Percentiles rank a stretch among this genome's conserved stretches.
phyloP scores from a whole-genome alignment of 2,329 filamentous ascomycete genomes.

The Helminthosporium solani region DNA sequence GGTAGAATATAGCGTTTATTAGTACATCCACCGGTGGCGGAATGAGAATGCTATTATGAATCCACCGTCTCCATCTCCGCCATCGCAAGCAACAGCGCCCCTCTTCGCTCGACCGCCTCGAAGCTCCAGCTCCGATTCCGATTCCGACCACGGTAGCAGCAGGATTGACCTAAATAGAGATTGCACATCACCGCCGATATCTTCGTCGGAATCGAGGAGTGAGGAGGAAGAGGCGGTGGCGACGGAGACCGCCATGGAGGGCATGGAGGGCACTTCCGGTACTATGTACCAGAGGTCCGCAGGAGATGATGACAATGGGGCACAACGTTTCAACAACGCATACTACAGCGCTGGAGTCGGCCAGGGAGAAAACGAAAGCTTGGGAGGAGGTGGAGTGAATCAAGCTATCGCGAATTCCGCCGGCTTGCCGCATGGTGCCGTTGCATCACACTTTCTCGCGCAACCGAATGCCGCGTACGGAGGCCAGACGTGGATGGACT shows the following conservation, averaged over 20 bases:
- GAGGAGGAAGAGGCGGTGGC: too few species aligned
- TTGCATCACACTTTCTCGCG: constrained; percentile 31
- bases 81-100: constrained; percentile 7
- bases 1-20: not conserved
- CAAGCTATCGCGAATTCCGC: not conserved
- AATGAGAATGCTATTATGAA: constrained; percentile 33
- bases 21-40: constrained; percentile 21
- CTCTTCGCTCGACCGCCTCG: constrained; percentile 4
- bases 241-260: too few species aligned
- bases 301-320: too few species aligned
- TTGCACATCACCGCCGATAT: too few species aligned
- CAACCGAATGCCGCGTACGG: constrained; percentile 16
- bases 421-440: constrained; percentile 20
- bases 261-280: too few species aligned
- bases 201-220: too few species aligned
- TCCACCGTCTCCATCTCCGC: too few species aligned
- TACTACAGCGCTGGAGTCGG: not conserved
- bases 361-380: not conserved
- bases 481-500: constrained; percentile 41
- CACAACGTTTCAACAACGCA: not conserved
- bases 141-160: not conserved
- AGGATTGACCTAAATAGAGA: too few species aligned
- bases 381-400: not conserved
- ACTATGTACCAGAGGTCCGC: too few species aligned
- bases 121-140: constrained; percentile 5